Evolutionary conservation across 345 rosid species (phyloP).

Genomic region (Carallia pectinifolia): DNA sequence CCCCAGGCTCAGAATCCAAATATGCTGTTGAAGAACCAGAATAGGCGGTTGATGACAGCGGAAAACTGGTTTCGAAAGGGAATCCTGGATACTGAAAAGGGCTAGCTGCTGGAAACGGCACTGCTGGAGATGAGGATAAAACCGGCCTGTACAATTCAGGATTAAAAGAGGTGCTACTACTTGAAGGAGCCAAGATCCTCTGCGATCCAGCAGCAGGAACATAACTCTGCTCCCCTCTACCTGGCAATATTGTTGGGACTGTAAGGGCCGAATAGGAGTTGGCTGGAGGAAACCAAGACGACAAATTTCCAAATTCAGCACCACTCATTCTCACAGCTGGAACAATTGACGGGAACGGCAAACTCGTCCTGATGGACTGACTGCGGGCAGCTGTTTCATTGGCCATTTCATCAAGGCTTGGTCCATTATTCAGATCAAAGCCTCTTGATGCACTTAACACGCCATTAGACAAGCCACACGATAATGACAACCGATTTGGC

Average conservation of each 20-base stretch:
- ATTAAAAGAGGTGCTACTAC: slow-evolving; percentile 49
- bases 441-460: slow-evolving; percentile 48
- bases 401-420: slow-evolving; percentile 50
- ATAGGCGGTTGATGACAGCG: slow-evolving; percentile 57
- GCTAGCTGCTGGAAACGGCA: slow-evolving; percentile 56
- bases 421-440: slow-evolving; percentile 91
- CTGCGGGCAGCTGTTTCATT: slow-evolving; percentile 46
- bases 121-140: slow-evolving; percentile 72
- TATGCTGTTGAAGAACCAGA: slow-evolving; percentile 67
- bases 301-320: slow-evolving; percentile 51
- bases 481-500: slow-evolving; percentile 30
- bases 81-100: slow-evolving; percentile 70
- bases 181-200: slow-evolving; percentile 58
- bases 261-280: slow-evolving; percentile 55
- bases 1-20: slow-evolving; percentile 65
- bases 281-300: slow-evolving; percentile 67
- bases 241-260: slow-evolving; percentile 58
- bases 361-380: slow-evolving; percentile 43
- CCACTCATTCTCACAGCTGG: slow-evolving; percentile 48
- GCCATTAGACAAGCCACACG: slow-evolving; percentile 34
- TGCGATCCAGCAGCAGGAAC: slow-evolving; percentile 58
- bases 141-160: slow-evolving; percentile 71
- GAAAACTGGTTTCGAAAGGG: slow-evolving; percentile 57
- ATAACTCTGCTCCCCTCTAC: slow-evolving; percentile 64
- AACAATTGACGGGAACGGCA: slow-evolving; percentile 50